Conservation (phyloP, 441 rosid species). For the Metrosideros polymorpha region DNA sequence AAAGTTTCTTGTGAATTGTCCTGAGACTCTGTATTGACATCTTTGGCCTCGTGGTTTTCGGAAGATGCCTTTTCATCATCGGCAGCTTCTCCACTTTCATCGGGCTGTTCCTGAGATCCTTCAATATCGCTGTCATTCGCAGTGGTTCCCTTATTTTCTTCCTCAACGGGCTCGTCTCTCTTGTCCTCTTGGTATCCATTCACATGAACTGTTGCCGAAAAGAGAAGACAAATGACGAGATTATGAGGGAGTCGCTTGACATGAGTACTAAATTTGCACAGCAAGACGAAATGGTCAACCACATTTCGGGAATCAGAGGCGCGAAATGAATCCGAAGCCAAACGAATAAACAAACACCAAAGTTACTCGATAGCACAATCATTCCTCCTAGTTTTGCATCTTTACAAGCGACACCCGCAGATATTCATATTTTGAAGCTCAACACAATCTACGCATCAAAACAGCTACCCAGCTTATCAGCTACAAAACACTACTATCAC, state of each 20-base stretch:
- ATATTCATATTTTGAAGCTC: neutral
- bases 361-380: neutral
- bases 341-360: neutral
- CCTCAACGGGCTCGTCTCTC: constrained; percentile 10
- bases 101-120: constrained; percentile 6
- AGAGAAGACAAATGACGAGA: neutral
- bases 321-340: neutral
- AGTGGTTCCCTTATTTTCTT: constrained; percentile 5
- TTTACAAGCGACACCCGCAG: neutral
- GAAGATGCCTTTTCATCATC: constrained; percentile 5
- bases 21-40: constrained; percentile 10
- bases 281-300: neutral
- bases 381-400: neutral
- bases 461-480: neutral
- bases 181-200: constrained; percentile 33
- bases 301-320: neutral
- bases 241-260: neutral
- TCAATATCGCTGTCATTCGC: constrained; percentile 7
- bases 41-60: constrained; percentile 15
- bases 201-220: constrained; percentile 17
- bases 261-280: neutral
- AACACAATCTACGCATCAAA: neutral
- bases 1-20: constrained; percentile 13
- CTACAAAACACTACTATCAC: neutral
- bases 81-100: constrained; percentile 8